Percentiles rank a stretch among this genome's conserved stretches.
Conservation (phyloP, 768 basidiomycete genomes). For the Pleurotus cornucopiae region DNA sequence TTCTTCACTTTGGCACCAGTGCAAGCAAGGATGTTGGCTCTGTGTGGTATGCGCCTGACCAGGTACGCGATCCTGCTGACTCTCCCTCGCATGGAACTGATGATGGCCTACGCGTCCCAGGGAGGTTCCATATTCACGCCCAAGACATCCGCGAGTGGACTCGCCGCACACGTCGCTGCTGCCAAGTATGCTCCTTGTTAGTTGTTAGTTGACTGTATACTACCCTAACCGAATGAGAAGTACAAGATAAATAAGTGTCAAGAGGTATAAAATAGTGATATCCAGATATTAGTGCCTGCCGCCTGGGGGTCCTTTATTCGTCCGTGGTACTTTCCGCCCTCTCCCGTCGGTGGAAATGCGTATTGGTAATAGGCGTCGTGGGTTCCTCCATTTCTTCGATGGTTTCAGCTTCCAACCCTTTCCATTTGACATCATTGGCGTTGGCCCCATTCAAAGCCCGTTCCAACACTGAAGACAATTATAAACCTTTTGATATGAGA, state of each 20-base stretch:
- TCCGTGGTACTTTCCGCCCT: slow-evolving; percentile 14
- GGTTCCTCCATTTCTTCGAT: slow-evolving; percentile 31
- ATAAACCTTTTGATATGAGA: background rate
- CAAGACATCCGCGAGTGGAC: slow-evolving; percentile 37
- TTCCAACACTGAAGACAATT: slow-evolving; percentile 23
- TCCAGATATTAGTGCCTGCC: background rate
- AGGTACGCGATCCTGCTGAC: slow-evolving; percentile 18
- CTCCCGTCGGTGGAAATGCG: slow-evolving; percentile 25
- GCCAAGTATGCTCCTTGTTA: slow-evolving; percentile 40
- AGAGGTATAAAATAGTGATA: slow-evolving; percentile 8
- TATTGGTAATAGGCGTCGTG: slow-evolving; percentile 21
- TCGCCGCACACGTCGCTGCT: slow-evolving; percentile 37
- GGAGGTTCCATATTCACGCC: slow-evolving; percentile 42
- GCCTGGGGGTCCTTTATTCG: background rate
- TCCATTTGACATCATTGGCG: slow-evolving; percentile 28
- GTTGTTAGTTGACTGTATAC: background rate
- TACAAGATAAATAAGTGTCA: background rate
- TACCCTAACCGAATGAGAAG: background rate
- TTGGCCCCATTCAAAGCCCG: slow-evolving; percentile 27
- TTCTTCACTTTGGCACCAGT: slow-evolving; percentile 39
- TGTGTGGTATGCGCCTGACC: slow-evolving; percentile 41
- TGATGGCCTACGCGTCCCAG: slow-evolving; percentile 12
- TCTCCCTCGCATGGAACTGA: background rate
- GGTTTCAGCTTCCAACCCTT: slow-evolving; percentile 26
- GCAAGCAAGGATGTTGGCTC: slow-evolving; percentile 37